phyloP scores from a whole-genome alignment of 1,284 basidiomycete genomes.

The Wallemia hederae region DNA sequence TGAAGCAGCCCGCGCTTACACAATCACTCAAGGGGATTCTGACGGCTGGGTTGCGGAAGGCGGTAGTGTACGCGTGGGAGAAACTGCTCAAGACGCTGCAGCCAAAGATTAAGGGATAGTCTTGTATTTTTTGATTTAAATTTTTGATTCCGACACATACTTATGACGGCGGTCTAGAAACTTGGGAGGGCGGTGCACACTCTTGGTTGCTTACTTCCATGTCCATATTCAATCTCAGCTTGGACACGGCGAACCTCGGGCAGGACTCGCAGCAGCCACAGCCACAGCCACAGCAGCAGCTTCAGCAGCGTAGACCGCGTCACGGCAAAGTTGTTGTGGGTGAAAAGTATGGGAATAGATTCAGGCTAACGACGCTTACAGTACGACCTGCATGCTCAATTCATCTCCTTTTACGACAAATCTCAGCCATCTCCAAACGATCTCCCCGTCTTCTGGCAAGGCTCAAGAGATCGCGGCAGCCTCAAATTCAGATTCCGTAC shows the following conservation, averaged over 20 bases:
- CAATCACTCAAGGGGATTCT: slow-evolving; percentile 64
- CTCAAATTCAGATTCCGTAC: slow-evolving; percentile 5
- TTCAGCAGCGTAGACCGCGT: background rate
- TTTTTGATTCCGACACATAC: background rate
- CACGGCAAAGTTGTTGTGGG: background rate
- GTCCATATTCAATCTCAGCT: background rate
- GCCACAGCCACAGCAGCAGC: no score
- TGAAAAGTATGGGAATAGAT: background rate
- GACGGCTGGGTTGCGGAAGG: slow-evolving; percentile 52
- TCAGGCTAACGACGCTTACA: background rate
- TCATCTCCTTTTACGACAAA: background rate
- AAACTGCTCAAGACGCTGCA: slow-evolving; percentile 64
- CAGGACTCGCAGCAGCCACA: background rate
- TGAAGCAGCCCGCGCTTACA: slow-evolving; percentile 47
- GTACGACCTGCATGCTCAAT: slow-evolving; percentile 1
- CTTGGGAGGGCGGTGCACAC: background rate
- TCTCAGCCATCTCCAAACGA: background rate
- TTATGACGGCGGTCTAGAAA: background rate
- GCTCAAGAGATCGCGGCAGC: slow-evolving; percentile 1
- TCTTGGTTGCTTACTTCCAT: background rate
- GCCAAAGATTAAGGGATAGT: slow-evolving; percentile 1
- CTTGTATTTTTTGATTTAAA: background rate
- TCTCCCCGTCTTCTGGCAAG: slow-evolving; percentile 5
- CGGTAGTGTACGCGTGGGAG: slow-evolving; percentile 35
- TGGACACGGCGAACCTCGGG: background rate